Evolutionary conservation across 1,284 basidiomycete genomes (phyloP), one percentile per base, ranked within the genome.

Genomic region (Boletus mariae): DNA sequence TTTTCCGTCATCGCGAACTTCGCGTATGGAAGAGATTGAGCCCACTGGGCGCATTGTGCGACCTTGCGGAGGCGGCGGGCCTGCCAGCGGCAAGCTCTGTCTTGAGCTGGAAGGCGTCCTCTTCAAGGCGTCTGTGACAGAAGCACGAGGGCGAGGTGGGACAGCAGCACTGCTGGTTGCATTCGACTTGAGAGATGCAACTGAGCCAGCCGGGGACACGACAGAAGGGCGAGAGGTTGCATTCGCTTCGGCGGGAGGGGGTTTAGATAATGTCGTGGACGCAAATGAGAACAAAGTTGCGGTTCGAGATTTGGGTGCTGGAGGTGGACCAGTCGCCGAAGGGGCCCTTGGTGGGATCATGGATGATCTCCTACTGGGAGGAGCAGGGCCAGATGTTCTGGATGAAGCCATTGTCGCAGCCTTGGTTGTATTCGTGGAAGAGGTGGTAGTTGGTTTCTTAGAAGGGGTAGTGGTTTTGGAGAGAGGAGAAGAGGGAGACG

Each of bases 11-110:
- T 83, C 84, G 58, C 78, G 80, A 11, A 85, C 73, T 61, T 88
- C 88, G 55, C 75, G 79, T 54, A 90, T 82, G 4, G 87, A 87
- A 12, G 85, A 79, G 47, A 90, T 82, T 4, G 87, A 89, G 13
- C 75, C 72, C 26, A 78, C 62, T 23, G 78, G 69, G 34, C 80
- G 75, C 43, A 75, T 64, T 25, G 75, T 35, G 51, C 73, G 75
- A 31, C 70, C 52, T 45, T 71, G 60, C 5, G 64, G 56, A 20
- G 66, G 56, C 26, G 67, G 56, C 15, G 41, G 48, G 6, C 23
- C 48, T 28, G 62, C 46, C n/a, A 68, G 52, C 45, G 59, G 61
- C 10, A 77, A 53, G 60, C 71, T 78, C 53, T 71, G 71, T 26
- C 75, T 70, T 20, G 77, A 62, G 28, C 66, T 62, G 15, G 72